Conservation (phyloP, 2,329 filamentous ascomycete species). For the Verticillium dahliae region DNA sequence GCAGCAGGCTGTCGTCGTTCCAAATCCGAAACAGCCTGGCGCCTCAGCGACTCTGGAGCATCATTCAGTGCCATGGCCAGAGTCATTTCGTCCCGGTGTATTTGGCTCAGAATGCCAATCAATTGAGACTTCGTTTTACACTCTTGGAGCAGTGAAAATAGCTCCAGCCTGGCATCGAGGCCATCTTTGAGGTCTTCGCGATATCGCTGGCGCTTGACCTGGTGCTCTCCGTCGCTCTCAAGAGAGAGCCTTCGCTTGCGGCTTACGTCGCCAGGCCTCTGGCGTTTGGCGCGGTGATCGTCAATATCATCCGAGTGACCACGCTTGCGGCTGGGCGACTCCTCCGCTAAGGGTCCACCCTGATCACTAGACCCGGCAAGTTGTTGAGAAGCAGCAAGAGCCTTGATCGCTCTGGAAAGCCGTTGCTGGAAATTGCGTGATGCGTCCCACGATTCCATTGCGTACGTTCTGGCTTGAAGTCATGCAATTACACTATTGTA, state of each 20-base stretch:
- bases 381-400: background rate
- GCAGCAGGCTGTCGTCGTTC: background rate
- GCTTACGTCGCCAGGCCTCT: too few species aligned
- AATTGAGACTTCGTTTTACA: background rate
- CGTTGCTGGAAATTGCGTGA: background rate
- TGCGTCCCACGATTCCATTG: background rate
- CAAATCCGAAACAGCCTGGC: background rate
- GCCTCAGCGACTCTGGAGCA: background rate
- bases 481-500: background rate
- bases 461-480: too few species aligned
- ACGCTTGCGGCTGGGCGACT: too few species aligned
- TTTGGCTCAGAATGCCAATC: background rate
- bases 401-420: background rate
- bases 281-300: too few species aligned
- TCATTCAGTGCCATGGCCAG: background rate
- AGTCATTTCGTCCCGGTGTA: background rate
- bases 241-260: too few species aligned
- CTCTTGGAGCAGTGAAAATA: background rate
- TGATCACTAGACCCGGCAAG: background rate
- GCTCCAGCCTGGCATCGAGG: background rate
- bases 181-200: background rate
- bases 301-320: too few species aligned
- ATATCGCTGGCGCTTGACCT: background rate
- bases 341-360: too few species aligned
- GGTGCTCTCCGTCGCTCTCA: constrained; percentile 5